Percentiles rank a stretch among this genome's conserved stretches.
These are phyloP conservation scores for Spathaspora arborariae DNA, from an alignment of 805 yeast genomes.

Conservation along the genomic window DNA sequence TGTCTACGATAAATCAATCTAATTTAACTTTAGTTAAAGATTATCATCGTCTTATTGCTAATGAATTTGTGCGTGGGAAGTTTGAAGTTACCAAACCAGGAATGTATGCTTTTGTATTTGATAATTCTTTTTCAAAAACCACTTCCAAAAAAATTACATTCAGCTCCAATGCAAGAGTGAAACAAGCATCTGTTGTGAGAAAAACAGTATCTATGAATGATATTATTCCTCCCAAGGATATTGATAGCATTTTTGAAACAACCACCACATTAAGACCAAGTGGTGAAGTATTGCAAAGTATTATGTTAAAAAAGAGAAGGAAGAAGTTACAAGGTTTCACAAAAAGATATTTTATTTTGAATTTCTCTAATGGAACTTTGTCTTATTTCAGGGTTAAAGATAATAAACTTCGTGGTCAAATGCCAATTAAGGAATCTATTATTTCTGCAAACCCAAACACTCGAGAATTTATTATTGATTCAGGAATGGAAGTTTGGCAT, in stretches of 20 bases:
- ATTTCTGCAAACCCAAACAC: slow-evolving; percentile 71
- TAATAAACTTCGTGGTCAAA: slow-evolving; percentile 79
- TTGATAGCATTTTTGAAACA: slow-evolving; percentile 7
- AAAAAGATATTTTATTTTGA: slow-evolving; percentile 79
- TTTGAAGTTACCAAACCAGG: slow-evolving; percentile 61
- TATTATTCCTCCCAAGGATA: neutral
- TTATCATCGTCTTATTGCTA: slow-evolving; percentile 49
- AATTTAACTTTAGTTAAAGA: slow-evolving; percentile 53
- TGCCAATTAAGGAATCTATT: slow-evolving; percentile 81
- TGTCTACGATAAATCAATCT: slow-evolving; percentile 36
- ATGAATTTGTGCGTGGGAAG: slow-evolving; percentile 59
- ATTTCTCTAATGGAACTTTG: slow-evolving; percentile 75
- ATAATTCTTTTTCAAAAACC: slow-evolving; percentile 85
- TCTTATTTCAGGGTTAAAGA: slow-evolving; percentile 77
- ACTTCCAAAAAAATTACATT: slow-evolving; percentile 78
- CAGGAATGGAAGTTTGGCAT: slow-evolving; percentile 94
- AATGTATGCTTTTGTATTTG: slow-evolving; percentile 83
- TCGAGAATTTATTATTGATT: slow-evolving; percentile 74
- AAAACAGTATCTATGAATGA: neutral
- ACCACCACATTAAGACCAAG: slow-evolving; percentile 21
- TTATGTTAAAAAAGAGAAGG: slow-evolving; percentile 70
- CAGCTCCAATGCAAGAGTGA: slow-evolving; percentile 25
- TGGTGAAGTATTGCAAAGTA: slow-evolving; percentile 75
- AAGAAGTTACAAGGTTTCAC: slow-evolving; percentile 84
- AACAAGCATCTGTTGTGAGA: neutral